phyloP scores from a whole-genome alignment of 495 filamentous ascomycete genomes.

The Lophiotrema nucula region DNA sequence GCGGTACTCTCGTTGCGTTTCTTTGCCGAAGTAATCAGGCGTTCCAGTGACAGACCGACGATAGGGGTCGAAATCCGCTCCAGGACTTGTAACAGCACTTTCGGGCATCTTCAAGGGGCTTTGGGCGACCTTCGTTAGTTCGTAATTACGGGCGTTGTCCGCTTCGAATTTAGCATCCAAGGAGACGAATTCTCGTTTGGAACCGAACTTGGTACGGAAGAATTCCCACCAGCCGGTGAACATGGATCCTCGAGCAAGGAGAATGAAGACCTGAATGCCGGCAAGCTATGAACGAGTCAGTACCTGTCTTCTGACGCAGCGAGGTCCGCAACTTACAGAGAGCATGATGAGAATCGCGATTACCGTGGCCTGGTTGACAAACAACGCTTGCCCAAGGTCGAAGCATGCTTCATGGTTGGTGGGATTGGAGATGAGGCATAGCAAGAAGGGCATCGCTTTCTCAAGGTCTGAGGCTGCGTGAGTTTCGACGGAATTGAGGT shows the following conservation, averaged over 20 bases:
- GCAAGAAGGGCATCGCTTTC: conserved; percentile 65
- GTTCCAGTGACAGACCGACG: conserved; percentile 42
- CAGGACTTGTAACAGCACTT: conserved; percentile 44
- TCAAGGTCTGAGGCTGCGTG: conserved; percentile 52
- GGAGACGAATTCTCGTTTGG: conserved; percentile 75
- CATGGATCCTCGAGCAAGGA: conserved; percentile 80
- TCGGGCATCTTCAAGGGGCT: conserved; percentile 46
- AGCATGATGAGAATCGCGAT: conserved; percentile 79
- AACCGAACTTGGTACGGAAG: conserved; percentile 47
- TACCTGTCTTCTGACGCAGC: not conserved
- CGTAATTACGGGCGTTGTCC: conserved; percentile 69
- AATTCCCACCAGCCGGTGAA: conserved; percentile 78
- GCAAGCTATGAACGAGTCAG: conserved; percentile 56
- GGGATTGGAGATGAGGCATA: conserved; percentile 59
- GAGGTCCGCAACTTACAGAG: conserved; percentile 54
- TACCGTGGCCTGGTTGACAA: conserved; percentile 72
- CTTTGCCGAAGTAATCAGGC: conserved; percentile 49
- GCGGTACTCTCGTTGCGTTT: conserved; percentile 50
- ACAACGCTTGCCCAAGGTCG: conserved; percentile 52
- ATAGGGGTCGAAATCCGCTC: conserved; percentile 34
- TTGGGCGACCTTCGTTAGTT: conserved; percentile 65
- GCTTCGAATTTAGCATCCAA: conserved; percentile 71
- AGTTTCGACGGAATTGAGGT: conserved; percentile 68
- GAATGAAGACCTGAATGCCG: conserved; percentile 78
- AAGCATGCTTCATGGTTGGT: conserved; percentile 69